Base-by-base conservation (phyloP, 2,329 filamentous ascomycete species). In the Venturia effusa region DNA sequence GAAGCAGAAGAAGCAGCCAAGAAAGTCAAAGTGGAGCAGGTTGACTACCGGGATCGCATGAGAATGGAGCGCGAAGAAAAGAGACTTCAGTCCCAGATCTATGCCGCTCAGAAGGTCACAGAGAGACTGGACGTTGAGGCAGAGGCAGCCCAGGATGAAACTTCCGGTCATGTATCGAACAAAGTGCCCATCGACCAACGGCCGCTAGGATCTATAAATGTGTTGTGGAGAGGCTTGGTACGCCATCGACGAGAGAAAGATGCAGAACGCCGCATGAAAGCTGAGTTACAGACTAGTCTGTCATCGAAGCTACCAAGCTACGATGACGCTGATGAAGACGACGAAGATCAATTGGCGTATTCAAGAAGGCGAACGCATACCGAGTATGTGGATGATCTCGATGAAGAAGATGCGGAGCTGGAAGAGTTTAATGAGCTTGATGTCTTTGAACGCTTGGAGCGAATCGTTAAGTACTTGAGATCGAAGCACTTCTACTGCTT, bases 401-500 rank as follows among this genome's bases (percentile, higher is more conserved):
- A 94, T 54, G 88, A 90, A 65, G 88, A 92, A 68, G 90, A 97
- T 69, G 73, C 82, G 5, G 92, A 96, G 73, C 76, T 97, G 64
- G 87, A 92, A 34, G 87, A 84, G 64, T 97, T 96, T 70, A 86
- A 92, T 70, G 83, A 82, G 1, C 77, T 93, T 55, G 83, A 86
- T 27, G 79, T 85, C 1, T 77, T 78, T 1, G 88, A 95, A 69
- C 84, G 85, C 68, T 76, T 97, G 66, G 76, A 79, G 10, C 84
- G 79, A 68, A 74, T 95, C 17, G 81, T 96, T 11, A 73, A 77
- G 22, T 86, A 89, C 74, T 74, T 99, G 63, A 83, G 94, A 43
- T 79, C 85, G 60, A 83, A 83, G 71, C 84, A 91, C 71, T 76
- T 81, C 55, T 99, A 99, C 73, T 99, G 94, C 77, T 96, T 97